phyloP scores from a whole-genome alignment of 2,329 filamentous ascomycete species.

The Monascus ruber region DNA sequence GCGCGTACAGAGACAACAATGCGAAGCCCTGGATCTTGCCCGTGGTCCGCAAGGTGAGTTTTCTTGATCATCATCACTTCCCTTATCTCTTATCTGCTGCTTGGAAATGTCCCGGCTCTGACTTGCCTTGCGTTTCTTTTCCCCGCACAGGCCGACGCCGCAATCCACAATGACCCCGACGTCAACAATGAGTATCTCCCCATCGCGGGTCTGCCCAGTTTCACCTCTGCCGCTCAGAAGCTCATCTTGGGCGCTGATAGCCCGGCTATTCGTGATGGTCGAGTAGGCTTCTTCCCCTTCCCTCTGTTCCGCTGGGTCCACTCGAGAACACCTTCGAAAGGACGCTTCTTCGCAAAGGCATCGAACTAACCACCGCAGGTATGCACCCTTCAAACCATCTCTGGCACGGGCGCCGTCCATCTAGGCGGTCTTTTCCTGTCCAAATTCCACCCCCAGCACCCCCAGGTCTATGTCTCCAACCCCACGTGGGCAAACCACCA shows the following conservation, averaged over 20 bases:
- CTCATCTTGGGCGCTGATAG: conserved; percentile 73
- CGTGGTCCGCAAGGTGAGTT: conserved; percentile 78
- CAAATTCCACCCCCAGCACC: conserved; percentile 64
- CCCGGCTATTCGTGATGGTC: conserved; percentile 72
- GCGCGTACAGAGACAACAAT: conserved; percentile 87
- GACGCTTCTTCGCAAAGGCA: neutral
- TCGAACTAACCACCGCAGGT: conserved; percentile 34
- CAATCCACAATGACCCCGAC: conserved; percentile 75
- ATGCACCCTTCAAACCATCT: conserved; percentile 84
- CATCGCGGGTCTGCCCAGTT: conserved; percentile 75
- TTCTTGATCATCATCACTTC: neutral
- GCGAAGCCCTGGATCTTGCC: conserved; percentile 96
- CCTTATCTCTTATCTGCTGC: neutral
- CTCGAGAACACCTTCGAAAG: neutral
- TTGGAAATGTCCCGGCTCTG: neutral
- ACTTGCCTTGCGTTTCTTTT: neutral
- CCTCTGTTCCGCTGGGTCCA: neutral
- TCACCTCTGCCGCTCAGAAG: conserved; percentile 83
- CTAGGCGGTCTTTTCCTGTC: conserved; percentile 86
- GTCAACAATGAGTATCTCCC: conserved; percentile 98
- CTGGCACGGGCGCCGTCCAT: conserved; percentile 90
- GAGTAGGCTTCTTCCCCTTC: conserved; percentile 36
- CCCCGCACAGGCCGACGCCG: conserved; percentile 67
- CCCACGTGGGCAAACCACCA: conserved; percentile 99
- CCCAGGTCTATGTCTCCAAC: conserved; percentile 78